Base-by-base conservation (phyloP, 768 basidiomycete genomes). In the Mycena galopus region DNA sequence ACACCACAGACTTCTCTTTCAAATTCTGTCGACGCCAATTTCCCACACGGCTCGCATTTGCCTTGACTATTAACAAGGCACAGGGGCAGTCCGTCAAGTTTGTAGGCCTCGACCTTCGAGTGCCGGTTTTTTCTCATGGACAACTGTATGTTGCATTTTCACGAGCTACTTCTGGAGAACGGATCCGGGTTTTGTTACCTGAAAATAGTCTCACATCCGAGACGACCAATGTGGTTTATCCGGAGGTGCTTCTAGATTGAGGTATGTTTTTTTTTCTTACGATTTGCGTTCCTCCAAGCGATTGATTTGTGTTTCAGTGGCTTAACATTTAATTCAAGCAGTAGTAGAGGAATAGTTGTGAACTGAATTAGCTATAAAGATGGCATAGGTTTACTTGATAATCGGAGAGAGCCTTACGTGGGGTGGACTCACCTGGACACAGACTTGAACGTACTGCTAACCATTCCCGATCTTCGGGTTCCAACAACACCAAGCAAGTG, bases 81-180 rank as follows among this genome's bases (percentile, higher is more conserved):
- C 59, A 61, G n/a, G 59, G 50, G 8, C 50, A 51, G 17, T 51
- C 23, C 7, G 50, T 51, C n/a, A 51, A 51, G 50, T 51, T 51
- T 23, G 50, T 51, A 1, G 50, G 50, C 21, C 50, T 51, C n/a
- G 23, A 51, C 14, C 50, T 51, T 16, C 50, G 50, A 4, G 23
- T 51, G 7, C 50, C 23, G 1, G 33, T 61, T 25, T 61, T 61
- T 37, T 61, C 59, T 4, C 37, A 61, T 42, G 39, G 59, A 8
- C 59, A 61, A 39, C 37, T 61, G 8, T 61, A 59, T 59, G 35
- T 59, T 21, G 58, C 58, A 3, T 59, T 59, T 59, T 59, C 58
- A 23, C 58, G 19, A 11, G 58, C 58, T 37, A 59, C 33, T 9
- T 59, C n/a, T 2, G 32, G 58, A 9, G 33, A 35, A 27, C 33